Percentiles rank a stretch among this genome's conserved stretches.
Evolutionary conservation across 169 alveolate species (phyloP).

Genomic region (Plasmodium fragile): DNA sequence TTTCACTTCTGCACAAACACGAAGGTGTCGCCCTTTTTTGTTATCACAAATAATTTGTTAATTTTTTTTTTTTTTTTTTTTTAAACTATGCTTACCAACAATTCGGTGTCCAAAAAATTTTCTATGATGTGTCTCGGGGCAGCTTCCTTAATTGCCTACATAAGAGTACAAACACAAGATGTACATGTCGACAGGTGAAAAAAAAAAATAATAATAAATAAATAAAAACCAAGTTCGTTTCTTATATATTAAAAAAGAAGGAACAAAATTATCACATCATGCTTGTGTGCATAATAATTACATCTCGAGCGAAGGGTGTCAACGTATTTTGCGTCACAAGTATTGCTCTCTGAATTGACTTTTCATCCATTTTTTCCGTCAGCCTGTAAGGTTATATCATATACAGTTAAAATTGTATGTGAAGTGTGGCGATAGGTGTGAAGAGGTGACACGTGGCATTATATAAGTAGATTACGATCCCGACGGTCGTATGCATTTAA

Average conservation of each 20-base stretch:
- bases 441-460: not conserved
- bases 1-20: not conserved
- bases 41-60: not conserved
- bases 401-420: not conserved
- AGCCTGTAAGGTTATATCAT: slow-evolving; percentile 77
- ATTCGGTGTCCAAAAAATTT: slow-evolving; percentile 92
- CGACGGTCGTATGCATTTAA: not conserved
- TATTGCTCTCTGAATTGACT: slow-evolving; percentile 93
- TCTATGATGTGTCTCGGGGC: slow-evolving; percentile 93
- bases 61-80: not conserved
- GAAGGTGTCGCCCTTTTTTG: not conserved
- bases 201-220: not conserved
- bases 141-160: slow-evolving; percentile 92
- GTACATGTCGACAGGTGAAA: not conserved
- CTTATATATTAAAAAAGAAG: not conserved
- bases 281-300: slow-evolving; percentile 21
- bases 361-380: slow-evolving; percentile 94
- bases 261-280: not conserved
- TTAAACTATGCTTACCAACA: slow-evolving; percentile 84
- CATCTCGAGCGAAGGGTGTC: slow-evolving; percentile 94
- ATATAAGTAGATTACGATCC: not conserved
- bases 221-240: not conserved
- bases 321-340: slow-evolving; percentile 92
- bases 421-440: not conserved
- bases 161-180: not conserved